Percentiles rank a stretch among this genome's conserved stretches.
phyloP scores from a whole-genome alignment of 495 filamentous ascomycete genomes.

The Sporormia fimetaria region DNA sequence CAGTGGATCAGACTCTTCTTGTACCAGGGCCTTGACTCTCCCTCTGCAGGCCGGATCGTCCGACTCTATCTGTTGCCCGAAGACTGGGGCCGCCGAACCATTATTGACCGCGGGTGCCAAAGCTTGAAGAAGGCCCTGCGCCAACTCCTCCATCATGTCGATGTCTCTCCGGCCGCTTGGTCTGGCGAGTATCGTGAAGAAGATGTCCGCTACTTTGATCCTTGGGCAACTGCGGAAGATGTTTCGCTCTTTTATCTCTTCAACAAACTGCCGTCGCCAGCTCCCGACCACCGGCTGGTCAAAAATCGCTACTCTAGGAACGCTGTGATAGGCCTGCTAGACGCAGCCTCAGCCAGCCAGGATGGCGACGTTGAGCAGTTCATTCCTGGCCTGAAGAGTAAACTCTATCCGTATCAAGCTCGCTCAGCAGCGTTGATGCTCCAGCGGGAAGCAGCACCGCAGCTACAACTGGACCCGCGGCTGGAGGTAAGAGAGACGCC shows the following conservation, averaged over 20 bases:
- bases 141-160: slow-evolving; percentile 13
- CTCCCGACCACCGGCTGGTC: slow-evolving; percentile 43
- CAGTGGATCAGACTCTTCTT: slow-evolving; percentile 19
- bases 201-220: slow-evolving; percentile 24
- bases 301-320: slow-evolving; percentile 44
- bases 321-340: slow-evolving; percentile 54
- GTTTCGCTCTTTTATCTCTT: slow-evolving; percentile 72
- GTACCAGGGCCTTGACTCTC: background rate
- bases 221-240: slow-evolving; percentile 35
- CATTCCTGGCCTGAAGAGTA: slow-evolving; percentile 48
- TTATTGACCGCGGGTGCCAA: slow-evolving; percentile 14
- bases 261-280: slow-evolving; percentile 68
- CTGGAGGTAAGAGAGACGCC: slow-evolving; percentile 48
- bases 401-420: slow-evolving; percentile 67
- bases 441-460: slow-evolving; percentile 61
- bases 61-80: slow-evolving; percentile 20
- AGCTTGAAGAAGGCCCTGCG: slow-evolving; percentile 13
- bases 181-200: slow-evolving; percentile 3
- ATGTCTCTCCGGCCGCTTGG: slow-evolving; percentile 21
- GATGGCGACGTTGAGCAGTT: background rate
- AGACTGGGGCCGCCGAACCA: slow-evolving; percentile 13
- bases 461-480: slow-evolving; percentile 60
- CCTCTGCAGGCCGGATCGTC: background rate
- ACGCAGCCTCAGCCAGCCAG: slow-evolving; percentile 37
- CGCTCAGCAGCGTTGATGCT: slow-evolving; percentile 78